Conservation (phyloP, 306 rosid species). For the Delonix regia region DNA sequence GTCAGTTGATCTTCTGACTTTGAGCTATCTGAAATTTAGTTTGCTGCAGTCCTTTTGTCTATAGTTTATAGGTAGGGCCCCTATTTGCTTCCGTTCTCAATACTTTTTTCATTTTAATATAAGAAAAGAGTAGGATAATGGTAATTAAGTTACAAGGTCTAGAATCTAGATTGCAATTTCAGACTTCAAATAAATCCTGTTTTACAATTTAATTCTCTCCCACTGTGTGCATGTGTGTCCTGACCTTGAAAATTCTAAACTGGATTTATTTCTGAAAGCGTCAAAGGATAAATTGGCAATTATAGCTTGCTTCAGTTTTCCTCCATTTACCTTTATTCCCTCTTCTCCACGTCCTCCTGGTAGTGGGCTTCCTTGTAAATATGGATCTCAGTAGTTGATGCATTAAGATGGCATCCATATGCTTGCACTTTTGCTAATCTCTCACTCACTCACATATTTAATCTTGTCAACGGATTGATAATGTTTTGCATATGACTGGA, state of each 20-base stretch:
- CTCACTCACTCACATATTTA: neutral
- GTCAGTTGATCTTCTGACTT: conserved; percentile 57
- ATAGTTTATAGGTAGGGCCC: conserved; percentile 39
- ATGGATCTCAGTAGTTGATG: neutral
- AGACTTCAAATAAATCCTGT: neutral
- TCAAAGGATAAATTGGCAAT: neutral
- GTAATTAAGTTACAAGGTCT: neutral
- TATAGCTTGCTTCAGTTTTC: neutral
- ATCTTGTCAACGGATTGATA: neutral
- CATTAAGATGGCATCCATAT: neutral
- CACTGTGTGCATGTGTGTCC: neutral
- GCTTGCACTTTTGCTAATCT: neutral
- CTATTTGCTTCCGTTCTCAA: neutral
- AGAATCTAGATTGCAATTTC: neutral
- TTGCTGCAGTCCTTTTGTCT: conserved; percentile 45
- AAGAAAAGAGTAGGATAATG: neutral
- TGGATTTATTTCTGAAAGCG: neutral
- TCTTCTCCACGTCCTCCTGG: neutral
- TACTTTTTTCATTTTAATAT: neutral
- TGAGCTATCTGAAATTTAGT: conserved; percentile 43
- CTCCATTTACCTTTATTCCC: neutral
- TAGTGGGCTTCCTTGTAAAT: neutral
- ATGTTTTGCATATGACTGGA: neutral
- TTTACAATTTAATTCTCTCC: neutral
- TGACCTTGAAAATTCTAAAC: neutral